Base-by-base conservation (phyloP, 805 yeast species). In the Starmera pachycereana region DNA sequence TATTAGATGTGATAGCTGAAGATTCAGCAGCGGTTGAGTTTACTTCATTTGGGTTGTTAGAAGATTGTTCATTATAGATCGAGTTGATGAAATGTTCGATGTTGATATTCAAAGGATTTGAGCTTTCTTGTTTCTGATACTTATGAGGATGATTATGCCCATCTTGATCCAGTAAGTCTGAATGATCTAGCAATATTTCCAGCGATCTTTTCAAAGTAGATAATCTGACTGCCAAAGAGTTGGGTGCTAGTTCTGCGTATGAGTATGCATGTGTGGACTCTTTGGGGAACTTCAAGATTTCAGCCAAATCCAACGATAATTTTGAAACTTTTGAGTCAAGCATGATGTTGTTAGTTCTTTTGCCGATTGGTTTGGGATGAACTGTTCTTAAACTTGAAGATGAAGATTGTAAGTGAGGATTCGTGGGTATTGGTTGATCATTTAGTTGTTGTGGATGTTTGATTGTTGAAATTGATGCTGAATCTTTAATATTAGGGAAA, bases 201-300 rank as follows among this genome's bases (percentile, higher is more conserved):
- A 86, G 60, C 6, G 94, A 81, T 48, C 92, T 63, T 53, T 79
- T 83, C 49, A 86, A 63, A 12, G 84, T 88, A 40, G 78, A 78
- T 44, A 86, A 60, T 41, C 95, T 65, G 37, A 84, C 72, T 0
- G 92, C 85, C 41, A 86, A 59, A 1, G 94, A 81, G 54, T 83
- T 82, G 9, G 89, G 92, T 1, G 90, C 79, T 41, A 85, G 62
- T 40, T 82, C 84, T 3, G 92, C 86, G 56, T 86, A 86, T 0
- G 95, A 84, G 54, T 82, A 86, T 2, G 94, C 82, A 55, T 83
- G 89, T 1, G 92, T 75, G 11, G 92, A 82, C 49, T 82, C 88
- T 22, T 78, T 76, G 6, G 90, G 87, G 52, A 85, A 81, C 45
- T 68, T 71, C 32, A 78, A 54, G 14, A 82, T 66, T 40, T 79